Evolutionary conservation across 768 basidiomycete genomes (phyloP).

Genomic region (Tremella yokohamensis): DNA sequence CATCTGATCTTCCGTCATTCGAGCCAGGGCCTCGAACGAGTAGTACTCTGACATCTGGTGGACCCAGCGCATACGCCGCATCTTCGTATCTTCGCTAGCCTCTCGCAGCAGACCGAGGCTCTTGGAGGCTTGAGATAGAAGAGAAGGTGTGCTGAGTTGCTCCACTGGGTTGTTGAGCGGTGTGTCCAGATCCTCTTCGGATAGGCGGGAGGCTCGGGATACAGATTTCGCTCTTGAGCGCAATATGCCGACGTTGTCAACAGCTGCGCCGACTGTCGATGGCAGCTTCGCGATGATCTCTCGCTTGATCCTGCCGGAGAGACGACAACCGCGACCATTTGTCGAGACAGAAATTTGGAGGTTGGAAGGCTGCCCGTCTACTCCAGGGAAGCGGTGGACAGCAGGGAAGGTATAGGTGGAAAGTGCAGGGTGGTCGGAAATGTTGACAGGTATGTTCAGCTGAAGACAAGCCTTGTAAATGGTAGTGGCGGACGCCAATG

Average conservation of each 20-base stretch:
- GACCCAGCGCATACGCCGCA: constrained; percentile 82
- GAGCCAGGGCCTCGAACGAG: constrained; percentile 72
- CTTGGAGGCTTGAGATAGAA: constrained; percentile 21
- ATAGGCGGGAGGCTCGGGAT: constrained; percentile 11
- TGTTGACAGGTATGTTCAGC: constrained; percentile 71
- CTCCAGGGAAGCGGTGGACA: constrained; percentile 72
- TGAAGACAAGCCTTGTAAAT: constrained; percentile 60
- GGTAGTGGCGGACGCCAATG: constrained; percentile 58
- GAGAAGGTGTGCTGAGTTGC: constrained; percentile 45
- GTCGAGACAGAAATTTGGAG: constrained; percentile 75
- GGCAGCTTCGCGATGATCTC: constrained; percentile 74
- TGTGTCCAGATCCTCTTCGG: constrained; percentile 53
- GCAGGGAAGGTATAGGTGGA: constrained; percentile 88
- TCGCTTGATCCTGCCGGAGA: constrained; percentile 72
- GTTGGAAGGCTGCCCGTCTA: constrained; percentile 34
- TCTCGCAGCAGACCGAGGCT: not conserved
- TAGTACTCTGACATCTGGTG: constrained; percentile 96
- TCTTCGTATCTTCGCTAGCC: constrained; percentile 45
- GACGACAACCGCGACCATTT: constrained; percentile 83
- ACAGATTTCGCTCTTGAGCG: constrained; percentile 51
- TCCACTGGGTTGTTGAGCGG: constrained; percentile 53
- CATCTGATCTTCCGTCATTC: constrained; percentile 68
- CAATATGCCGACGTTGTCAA: constrained; percentile 68
- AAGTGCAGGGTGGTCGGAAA: constrained; percentile 77
- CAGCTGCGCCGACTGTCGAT: constrained; percentile 68